phyloP scores from a whole-genome alignment of 1,284 basidiomycete species.

The Kwoniella shivajii region DNA sequence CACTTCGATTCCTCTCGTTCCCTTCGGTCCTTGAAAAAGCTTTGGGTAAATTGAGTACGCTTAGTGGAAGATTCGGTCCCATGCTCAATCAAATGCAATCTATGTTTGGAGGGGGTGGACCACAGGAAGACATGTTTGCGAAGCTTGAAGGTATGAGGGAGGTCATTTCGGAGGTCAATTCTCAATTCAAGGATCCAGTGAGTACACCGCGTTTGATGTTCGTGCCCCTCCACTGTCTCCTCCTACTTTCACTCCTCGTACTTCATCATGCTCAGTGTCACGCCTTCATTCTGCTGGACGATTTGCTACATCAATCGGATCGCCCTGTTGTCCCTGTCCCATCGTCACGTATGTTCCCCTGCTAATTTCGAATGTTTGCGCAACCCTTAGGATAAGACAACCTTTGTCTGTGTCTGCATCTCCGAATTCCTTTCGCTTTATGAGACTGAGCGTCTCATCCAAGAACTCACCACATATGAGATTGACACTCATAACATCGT shows the following conservation, averaged over 20 bases:
- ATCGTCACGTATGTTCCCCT: not conserved
- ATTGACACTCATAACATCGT: conserved; percentile 99
- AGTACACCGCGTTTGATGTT: conserved; percentile 43
- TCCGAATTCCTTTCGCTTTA: conserved; percentile 97
- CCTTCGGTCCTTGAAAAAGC: conserved; percentile 97
- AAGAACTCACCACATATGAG: conserved; percentile 93
- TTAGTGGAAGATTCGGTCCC: conserved; percentile 91
- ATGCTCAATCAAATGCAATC: conserved; percentile 97
- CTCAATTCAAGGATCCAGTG: conserved; percentile 97
- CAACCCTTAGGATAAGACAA: conserved; percentile 92
- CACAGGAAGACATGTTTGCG: conserved; percentile 96
- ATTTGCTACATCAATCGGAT: not conserved
- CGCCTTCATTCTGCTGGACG: no score
- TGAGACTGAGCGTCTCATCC: conserved; percentile 96
- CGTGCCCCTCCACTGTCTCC: not conserved
- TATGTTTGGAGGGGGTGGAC: conserved; percentile 83
- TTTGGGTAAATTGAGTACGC: conserved; percentile 85
- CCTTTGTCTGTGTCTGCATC: conserved; percentile 97
- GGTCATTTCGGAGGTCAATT: conserved; percentile 98
- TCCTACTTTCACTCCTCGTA: not conserved
- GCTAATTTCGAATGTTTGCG: not conserved
- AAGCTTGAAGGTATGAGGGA: conserved; percentile 96
- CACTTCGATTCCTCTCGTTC: conserved; percentile 96
- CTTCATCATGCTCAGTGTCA: not conserved
- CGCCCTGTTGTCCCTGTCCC: not conserved